These are phyloP conservation scores for Astragalus glycyphyllos DNA, from an alignment of 306 rosid genomes.

Conservation along the genomic window DNA sequence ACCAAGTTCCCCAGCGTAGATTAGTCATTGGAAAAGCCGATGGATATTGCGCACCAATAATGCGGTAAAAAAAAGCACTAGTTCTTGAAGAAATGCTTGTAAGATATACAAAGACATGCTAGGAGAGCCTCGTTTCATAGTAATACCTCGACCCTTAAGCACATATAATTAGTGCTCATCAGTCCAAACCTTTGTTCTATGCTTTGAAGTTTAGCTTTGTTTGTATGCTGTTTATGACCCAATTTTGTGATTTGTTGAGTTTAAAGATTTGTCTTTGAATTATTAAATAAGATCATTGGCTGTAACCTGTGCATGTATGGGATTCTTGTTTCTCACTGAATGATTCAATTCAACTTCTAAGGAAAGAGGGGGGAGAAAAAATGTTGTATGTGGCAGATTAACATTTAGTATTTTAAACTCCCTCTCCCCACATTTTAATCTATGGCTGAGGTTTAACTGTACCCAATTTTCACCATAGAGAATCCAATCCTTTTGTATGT, in stretches of 20 bases:
- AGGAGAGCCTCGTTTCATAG: neutral
- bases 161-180: slow-evolving; percentile 16
- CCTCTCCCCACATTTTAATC: too few relatives aligned
- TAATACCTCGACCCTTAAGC: slow-evolving; percentile 12
- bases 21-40: too few relatives aligned
- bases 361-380: slow-evolving; percentile 4
- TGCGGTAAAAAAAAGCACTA: too few relatives aligned
- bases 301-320: slow-evolving; percentile 17
- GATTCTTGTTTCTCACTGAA: slow-evolving; percentile 26
- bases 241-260: slow-evolving; percentile 16
- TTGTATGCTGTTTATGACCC: slow-evolving; percentile 11
- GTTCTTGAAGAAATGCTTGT: too few relatives aligned
- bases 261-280: too few relatives aligned
- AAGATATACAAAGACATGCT: too few relatives aligned
- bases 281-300: too few relatives aligned
- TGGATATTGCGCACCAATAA: too few relatives aligned
- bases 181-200: slow-evolving; percentile 14
- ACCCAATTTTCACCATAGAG: neutral
- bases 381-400: slow-evolving; percentile 2
- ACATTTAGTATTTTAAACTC: too few relatives aligned
- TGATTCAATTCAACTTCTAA: slow-evolving; percentile 29
- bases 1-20: too few relatives aligned
- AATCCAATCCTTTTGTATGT: too few relatives aligned
- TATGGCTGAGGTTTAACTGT: too few relatives aligned
- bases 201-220: slow-evolving; percentile 24